These are phyloP conservation scores for Lipomyces kockii DNA, from an alignment of 805 yeast genomes.

Conservation along the genomic window DNA sequence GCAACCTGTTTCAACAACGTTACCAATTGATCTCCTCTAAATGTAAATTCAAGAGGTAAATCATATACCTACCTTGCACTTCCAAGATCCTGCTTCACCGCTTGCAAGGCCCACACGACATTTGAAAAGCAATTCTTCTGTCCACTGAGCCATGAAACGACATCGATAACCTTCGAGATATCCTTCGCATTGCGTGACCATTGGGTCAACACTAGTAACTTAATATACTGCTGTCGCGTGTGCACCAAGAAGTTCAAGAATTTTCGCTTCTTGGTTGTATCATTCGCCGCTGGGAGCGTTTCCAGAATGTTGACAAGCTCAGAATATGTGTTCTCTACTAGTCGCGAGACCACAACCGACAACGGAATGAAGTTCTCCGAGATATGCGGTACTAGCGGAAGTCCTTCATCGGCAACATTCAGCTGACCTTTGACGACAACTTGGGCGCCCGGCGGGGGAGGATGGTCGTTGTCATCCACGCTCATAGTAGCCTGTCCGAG, in stretches of 20 bases:
- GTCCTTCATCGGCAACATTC: neutral
- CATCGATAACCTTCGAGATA: slow-evolving; percentile 76
- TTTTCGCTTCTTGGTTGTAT: slow-evolving; percentile 66
- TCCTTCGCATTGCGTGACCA: slow-evolving; percentile 82
- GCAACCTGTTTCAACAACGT: slow-evolving; percentile 49
- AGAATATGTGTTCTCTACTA: slow-evolving; percentile 64
- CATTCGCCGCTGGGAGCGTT: slow-evolving; percentile 62
- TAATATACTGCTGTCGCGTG: slow-evolving; percentile 80
- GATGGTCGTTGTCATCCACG: slow-evolving; percentile 9
- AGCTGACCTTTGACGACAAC: slow-evolving; percentile 6
- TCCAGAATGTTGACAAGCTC: slow-evolving; percentile 66
- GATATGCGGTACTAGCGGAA: slow-evolving; percentile 69
- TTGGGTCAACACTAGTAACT: slow-evolving; percentile 81
- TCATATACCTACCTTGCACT: slow-evolving; percentile 67
- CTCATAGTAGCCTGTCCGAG: slow-evolving; percentile 22
- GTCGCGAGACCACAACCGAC: slow-evolving; percentile 59
- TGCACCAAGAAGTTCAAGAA: slow-evolving; percentile 71
- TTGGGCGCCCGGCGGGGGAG: neutral
- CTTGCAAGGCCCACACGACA: slow-evolving; percentile 67
- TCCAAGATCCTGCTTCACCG: slow-evolving; percentile 69
- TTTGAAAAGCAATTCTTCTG: slow-evolving; percentile 72
- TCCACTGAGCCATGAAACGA: slow-evolving; percentile 82
- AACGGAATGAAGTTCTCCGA: slow-evolving; percentile 71
- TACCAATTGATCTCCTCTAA: neutral
- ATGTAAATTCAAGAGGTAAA: neutral